A percentile compares a stretch with the other conserved stretches of the same genome.
Conservation (phyloP, 192 early-diverging fungal genomes). For the Mortierella claussenii region DNA sequence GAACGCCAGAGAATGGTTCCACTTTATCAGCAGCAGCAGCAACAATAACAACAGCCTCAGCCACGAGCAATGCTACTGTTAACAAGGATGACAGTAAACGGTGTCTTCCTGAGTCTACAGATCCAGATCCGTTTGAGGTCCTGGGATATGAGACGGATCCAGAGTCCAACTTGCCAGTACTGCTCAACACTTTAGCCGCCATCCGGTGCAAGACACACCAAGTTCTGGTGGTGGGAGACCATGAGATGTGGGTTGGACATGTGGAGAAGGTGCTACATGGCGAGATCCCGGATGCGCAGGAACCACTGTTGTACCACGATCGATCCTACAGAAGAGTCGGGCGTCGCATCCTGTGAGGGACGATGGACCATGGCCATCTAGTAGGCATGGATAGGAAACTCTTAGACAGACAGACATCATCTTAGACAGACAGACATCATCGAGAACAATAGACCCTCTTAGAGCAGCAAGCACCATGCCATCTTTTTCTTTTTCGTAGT, state of each 20-base stretch:
- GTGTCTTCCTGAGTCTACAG: no score
- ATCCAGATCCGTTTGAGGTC: constrained; percentile 58
- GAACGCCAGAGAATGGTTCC: background rate
- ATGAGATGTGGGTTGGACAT: constrained; percentile 70
- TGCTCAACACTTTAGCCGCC: constrained; percentile 66
- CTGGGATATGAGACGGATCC: constrained; percentile 55
- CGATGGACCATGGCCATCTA: no score
- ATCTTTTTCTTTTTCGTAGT: no score
- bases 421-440: no score
- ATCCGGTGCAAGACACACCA: constrained; percentile 65
- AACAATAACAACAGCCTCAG: background rate
- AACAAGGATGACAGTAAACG: no score
- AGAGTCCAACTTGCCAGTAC: constrained; percentile 60
- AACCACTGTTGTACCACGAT: constrained; percentile 64
- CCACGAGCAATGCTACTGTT: background rate
- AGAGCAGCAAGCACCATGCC: no score
- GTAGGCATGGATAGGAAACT: no score
- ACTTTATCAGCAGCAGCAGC: background rate
- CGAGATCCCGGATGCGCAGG: constrained; percentile 54
- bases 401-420: no score
- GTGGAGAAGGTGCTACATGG: constrained; percentile 67
- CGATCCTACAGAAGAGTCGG: constrained; percentile 61
- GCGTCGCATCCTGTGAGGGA: constrained; percentile 19
- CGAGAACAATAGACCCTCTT: no score
- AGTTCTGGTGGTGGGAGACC: constrained; percentile 65